These are phyloP conservation scores for Blakeslea trispora DNA, from an alignment of 371 early-diverging fungal genomes.

Conservation along the genomic window DNA sequence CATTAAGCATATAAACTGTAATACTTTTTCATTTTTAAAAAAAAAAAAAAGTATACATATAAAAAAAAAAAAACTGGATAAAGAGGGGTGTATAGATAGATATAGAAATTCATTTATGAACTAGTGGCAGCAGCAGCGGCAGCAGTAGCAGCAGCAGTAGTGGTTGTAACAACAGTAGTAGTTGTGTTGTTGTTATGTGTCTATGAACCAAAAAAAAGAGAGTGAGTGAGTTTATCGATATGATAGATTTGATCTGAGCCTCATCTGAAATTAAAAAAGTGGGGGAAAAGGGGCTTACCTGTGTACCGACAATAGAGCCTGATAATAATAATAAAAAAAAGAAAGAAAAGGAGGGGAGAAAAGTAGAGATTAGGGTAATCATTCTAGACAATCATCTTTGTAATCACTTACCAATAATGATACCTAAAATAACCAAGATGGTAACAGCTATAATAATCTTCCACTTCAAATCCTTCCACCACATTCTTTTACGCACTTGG, in stretches of 20 bases:
- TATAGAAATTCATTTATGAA: neutral
- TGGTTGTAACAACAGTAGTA: neutral
- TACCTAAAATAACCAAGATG: constrained; percentile 71
- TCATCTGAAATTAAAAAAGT: neutral
- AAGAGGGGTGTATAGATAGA: neutral
- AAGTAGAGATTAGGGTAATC: no score
- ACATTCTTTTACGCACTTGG: constrained; percentile 76
- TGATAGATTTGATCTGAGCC: neutral
- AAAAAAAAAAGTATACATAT: no score
- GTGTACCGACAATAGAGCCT: constrained; percentile 52
- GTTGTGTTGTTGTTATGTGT: constrained; percentile 2
- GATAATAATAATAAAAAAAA: neutral
- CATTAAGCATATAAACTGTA: neutral
- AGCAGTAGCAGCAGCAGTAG: constrained; percentile 2
- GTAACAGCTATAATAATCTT: constrained; percentile 81
- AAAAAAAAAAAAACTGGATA: neutral
- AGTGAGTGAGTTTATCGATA: neutral
- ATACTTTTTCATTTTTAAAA: no score
- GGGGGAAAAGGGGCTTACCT: constrained; percentile 20
- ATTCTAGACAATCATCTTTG: no score
- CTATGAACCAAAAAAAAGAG: neutral
- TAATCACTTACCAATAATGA: constrained; percentile 33
- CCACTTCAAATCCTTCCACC: constrained; percentile 97
- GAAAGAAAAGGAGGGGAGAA: neutral
- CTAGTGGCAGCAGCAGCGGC: neutral